Percentiles rank a stretch among this genome's conserved stretches.
Evolutionary conservation across 371 early-diverging fungal species (phyloP).

Genomic region (Racocetra persica): DNA sequence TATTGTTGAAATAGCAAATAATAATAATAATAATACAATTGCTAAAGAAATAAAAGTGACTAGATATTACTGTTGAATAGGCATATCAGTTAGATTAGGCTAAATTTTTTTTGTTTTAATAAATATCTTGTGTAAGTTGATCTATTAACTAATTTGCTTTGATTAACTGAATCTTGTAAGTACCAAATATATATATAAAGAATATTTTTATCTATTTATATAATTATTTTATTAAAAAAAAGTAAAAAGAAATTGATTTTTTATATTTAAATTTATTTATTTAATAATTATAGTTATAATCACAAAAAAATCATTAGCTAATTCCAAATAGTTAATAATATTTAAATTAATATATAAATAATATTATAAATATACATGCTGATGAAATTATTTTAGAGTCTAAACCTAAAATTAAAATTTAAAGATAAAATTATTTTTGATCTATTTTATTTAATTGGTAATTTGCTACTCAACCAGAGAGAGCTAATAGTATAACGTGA

Average conservation of each 20-base stretch:
- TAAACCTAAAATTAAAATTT: no score
- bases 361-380: neutral
- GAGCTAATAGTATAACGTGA: no score
- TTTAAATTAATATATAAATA: neutral
- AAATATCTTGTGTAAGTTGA: neutral
- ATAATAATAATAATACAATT: neutral
- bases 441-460: no score
- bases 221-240: neutral
- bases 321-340: neutral
- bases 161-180: neutral
- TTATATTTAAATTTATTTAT: constrained; percentile 5
- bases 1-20: neutral
- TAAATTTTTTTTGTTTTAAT: neutral
- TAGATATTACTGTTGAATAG: neutral
- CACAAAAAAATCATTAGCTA: neutral
- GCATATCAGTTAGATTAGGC: neutral
- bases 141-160: neutral
- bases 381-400: no score
- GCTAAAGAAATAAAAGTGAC: neutral
- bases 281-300: neutral
- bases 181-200: constrained; percentile 7
- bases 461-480: no score
- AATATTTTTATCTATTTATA: neutral
- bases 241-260: neutral
- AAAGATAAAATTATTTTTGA: no score